Conservation (phyloP, 495 filamentous ascomycete genomes). For the Penicillium desertorum region DNA sequence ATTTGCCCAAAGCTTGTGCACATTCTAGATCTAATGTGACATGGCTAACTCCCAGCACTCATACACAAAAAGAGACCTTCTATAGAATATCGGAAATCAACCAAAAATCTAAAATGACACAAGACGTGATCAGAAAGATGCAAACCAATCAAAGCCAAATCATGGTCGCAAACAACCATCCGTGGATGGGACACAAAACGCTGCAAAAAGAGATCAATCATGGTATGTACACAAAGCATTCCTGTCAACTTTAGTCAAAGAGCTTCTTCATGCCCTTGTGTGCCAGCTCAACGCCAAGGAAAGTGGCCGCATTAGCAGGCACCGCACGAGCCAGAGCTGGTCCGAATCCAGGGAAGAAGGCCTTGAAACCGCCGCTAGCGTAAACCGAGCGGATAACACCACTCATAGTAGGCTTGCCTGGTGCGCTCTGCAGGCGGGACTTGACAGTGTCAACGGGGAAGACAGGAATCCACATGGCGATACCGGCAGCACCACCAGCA, state of each 20-base stretch:
- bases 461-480: constrained; percentile 99
- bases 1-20: background rate
- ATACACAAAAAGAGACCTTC: background rate
- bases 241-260: constrained; percentile 43
- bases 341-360: constrained; percentile 97
- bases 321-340: constrained; percentile 91
- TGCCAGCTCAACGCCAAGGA: constrained; percentile 76
- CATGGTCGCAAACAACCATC: constrained; percentile 5
- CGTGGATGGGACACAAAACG: constrained; percentile 15
- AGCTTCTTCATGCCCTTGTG: constrained; percentile 78
- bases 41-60: background rate
- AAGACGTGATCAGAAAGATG: constrained; percentile 5
- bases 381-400: constrained; percentile 79
- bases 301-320: constrained; percentile 84
- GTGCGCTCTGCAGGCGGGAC: constrained; percentile 85
- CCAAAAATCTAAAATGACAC: background rate
- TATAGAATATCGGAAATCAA: constrained; percentile 7
- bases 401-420: constrained; percentile 80
- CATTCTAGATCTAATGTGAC: background rate
- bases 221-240: constrained; percentile 19
- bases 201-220: constrained; percentile 17
- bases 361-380: constrained; percentile 74
- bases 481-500: constrained; percentile 85
- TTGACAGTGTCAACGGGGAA: constrained; percentile 99
- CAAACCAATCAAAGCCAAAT: constrained; percentile 2